Evolutionary conservation across 73 alveolate genomes (phyloP), one percentile per base, ranked within the genome.

Genomic region (Uronychia setigera): DNA sequence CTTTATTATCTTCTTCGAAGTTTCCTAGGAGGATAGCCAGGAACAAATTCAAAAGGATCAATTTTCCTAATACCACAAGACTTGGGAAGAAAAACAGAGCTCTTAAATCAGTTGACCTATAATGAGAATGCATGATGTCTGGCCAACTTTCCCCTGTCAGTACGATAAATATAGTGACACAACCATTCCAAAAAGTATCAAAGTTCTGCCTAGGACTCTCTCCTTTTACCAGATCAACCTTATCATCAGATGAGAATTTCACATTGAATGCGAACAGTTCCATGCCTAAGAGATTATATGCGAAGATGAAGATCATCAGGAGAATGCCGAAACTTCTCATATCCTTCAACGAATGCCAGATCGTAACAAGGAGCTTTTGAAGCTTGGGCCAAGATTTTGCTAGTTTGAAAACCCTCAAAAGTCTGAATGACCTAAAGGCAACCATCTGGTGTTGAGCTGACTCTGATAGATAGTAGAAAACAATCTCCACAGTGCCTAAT

Each of bases 11-110:
- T n/a, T n/a, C n/a, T n/a, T n/a, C n/a, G n/a, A n/a, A n/a, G n/a
- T 84, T 76, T 34, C 79, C 88, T 30, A 88, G 80, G 75, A 88
- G 91, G 26, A 88, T 78, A 32, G 94, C n/a, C n/a, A n/a, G n/a
- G n/a, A n/a, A n/a, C n/a, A n/a, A n/a, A n/a, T n/a, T n/a, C n/a
- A n/a, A n/a, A 0, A 88, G 78, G 83, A 88, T 85, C 31, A 88
- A 76, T 13, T 85, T 88, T 0, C 85, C 85, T 32, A 88, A 60
- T 32, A 88, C 59, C 57, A 13, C 11, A 88, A 29, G 13, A 88
- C 35, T 31, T 85, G 78, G 9, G 88, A 27, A 0, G 85, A 80
- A 60, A 85, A 88, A 58, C 29, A 88, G 28, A 77, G 31, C 0
- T 82, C 32, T 83, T 76, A 75, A 11, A 77, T n/a, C 29, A 79